phyloP scores from a whole-genome alignment of 257 asterid species.

The Solanum chmielewskii region DNA sequence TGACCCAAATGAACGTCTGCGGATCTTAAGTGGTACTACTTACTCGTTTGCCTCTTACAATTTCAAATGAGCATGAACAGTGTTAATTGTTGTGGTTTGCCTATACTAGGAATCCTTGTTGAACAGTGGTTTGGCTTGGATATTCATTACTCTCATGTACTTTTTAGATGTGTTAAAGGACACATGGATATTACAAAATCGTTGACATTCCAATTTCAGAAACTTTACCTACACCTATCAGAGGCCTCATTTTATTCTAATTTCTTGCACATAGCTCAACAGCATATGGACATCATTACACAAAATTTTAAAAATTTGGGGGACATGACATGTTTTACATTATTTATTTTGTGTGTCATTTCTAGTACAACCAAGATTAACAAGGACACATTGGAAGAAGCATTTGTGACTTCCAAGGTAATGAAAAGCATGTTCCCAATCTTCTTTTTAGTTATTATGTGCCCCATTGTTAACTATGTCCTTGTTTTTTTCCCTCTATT shows the following conservation, averaged over 20 bases:
- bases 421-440: background rate
- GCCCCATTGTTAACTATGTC: background rate
- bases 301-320: background rate
- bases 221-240: background rate
- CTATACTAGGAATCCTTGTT: background rate
- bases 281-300: background rate
- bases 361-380: background rate
- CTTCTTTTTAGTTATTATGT: background rate
- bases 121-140: background rate
- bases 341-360: background rate
- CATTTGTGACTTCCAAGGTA: background rate
- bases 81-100: background rate
- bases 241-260: background rate
- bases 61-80: background rate
- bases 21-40: conserved; percentile 72
- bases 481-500: background rate
- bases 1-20: conserved; percentile 80
- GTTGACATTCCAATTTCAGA: background rate
- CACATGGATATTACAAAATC: background rate
- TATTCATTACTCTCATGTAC: background rate
- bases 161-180: background rate
- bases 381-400: background rate
- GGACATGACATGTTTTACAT: background rate
- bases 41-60: background rate
- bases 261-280: background rate